Evolutionary conservation across 768 basidiomycete genomes (phyloP).

Genomic region (Mycena latifolia): DNA sequence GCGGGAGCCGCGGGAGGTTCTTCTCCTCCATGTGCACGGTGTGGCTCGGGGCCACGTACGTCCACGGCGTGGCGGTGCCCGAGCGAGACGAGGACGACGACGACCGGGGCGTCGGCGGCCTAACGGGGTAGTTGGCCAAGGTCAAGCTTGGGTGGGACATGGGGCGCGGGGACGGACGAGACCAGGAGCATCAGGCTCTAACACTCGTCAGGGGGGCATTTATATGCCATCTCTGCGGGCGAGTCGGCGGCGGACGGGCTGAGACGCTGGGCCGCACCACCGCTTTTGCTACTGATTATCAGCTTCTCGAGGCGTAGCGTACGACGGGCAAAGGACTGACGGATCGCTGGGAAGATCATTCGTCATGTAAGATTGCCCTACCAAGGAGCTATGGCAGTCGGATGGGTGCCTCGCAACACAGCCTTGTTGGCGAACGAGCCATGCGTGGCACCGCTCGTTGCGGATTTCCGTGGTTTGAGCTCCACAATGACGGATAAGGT

Average conservation of each 20-base stretch:
- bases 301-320: neutral
- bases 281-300: conserved; percentile 9
- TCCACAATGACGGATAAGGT: neutral
- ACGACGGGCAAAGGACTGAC: conserved; percentile 6
- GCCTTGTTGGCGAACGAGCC: conserved; percentile 3
- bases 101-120: conserved; percentile 15
- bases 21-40: conserved; percentile 2
- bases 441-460: neutral
- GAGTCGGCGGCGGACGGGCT: neutral
- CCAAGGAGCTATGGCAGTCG: conserved; percentile 9
- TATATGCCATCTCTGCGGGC: conserved; percentile 3
- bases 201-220: neutral
- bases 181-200: conserved; percentile 5
- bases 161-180: neutral
- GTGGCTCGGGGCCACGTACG: conserved; percentile 9
- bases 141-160: conserved; percentile 9
- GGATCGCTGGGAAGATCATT: conserved; percentile 7
- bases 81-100: conserved; percentile 14
- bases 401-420: conserved; percentile 3
- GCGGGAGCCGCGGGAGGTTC: conserved; percentile 24
- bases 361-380: neutral
- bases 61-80: conserved; percentile 20
- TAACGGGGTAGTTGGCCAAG: conserved; percentile 8
- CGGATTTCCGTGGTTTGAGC: neutral
- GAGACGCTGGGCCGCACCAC: neutral